Evolutionary conservation across 345 rosid genomes (phyloP), one percentile per base, ranked within the genome.

Genomic region (Hibiscus tridactylites): DNA sequence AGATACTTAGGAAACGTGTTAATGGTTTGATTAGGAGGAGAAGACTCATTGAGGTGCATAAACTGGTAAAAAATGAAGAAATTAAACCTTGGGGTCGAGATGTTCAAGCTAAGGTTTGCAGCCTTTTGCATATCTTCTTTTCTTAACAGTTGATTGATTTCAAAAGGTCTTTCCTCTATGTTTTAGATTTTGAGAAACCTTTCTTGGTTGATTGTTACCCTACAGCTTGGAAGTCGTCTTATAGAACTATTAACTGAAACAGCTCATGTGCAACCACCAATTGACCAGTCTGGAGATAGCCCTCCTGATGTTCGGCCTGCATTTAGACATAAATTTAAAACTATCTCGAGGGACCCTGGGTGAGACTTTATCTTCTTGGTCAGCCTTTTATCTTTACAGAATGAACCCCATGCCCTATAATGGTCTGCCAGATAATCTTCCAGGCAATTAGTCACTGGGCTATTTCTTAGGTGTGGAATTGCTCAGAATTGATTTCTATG

Each of bases 261-360:
- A 71, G 97, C 98, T 74, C 87, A 80, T 82, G 88, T 94, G 31
- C 98, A 91, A 81, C 84, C 92, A 83, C 96, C 98, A 2, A 71
- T 82, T 63, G 77, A 82, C 71, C 97, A 86, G 80, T 79, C 85
- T 75, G 88, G 78, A 9, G 91, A 88, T 71, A 59, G 78, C 71
- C 88, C 93, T 57, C 98, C 92, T 5, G 95, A 88, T 79, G 80
- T 94, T 75, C 96, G 97, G 65, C 98, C 98, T 73, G 98, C 98
- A 29, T 91, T 94, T 78, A 86, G 82, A 59, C 98, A 94, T 77
- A 86, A 50, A 73, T 83, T 86, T 73, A 91, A 84, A 83, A 80
- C 78, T 50, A 79, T 87, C 49, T 74, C 76, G 72, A 88, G 79
- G 80, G 68, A 77, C 77, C 88, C 86, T 56, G 83, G 95, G 98